Base-by-base conservation (phyloP, 345 rosid species). In the Trapa bicornis region DNA sequence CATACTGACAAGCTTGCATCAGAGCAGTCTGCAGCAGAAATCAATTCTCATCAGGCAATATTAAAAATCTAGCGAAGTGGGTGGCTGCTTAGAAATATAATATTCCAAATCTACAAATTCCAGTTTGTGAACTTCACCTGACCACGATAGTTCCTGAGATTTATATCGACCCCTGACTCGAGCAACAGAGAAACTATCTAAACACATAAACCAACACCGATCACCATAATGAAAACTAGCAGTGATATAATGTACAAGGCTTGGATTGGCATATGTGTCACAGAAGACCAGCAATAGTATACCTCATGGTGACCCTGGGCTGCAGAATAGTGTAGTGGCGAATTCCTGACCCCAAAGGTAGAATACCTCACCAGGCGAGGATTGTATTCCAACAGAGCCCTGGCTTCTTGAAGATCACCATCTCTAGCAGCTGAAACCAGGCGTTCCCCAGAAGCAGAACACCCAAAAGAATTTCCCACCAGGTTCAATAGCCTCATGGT, bases 1-100 rank as follows among this genome's bases (percentile, higher is more conserved):
- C 97, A 82, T 91, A 80, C 72, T 94, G 96, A 84, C 99, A 89
- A 74, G 99, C 97, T 86, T 94, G 99, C 96, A 94, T 94, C 87
- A 94, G 77, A 74, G 99, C 96, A 60, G 96, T 94, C 99, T 70
- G 37, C 68, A 67, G 66, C 47, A 62, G 41, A 45, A 35, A 64
- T 22, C 53, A 70, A 2, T n/a, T 65, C 60, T 65, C 37, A 12
- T 69, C 39, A 61, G 61, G 61, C 29, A 57, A 57, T 12, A 22
- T 5, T 57, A 29, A 32, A 32, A 33, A 58, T 16, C 38, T 32
- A 58, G 33, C 35, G 11, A 45, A 45, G 12, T 45, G 48, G 11
- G 11, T 41, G 48, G 11, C 11, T 13, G 48, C 48, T 11, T 45
- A 11, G 48, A 45, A 45, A 45, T 13, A 7, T 45, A 29, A 35